Base-by-base conservation (phyloP, 2,329 filamentous ascomycete genomes). In the Nigrograna mackinnonii region DNA sequence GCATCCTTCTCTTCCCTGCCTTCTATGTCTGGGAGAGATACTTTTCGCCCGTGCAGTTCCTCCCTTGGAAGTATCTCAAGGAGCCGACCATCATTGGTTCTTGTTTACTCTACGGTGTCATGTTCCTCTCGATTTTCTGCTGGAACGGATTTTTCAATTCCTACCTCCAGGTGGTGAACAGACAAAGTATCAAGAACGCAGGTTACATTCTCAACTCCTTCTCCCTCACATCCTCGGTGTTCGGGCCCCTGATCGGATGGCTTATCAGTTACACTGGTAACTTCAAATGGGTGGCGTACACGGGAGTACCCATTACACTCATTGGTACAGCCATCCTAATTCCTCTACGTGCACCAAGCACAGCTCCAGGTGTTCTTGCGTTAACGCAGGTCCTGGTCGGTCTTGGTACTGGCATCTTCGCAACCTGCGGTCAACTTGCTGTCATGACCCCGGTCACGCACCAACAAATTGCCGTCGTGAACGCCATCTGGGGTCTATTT, bases 311-410 rank as follows among this genome's bases (percentile, higher is more conserved):
- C 2, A 69, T 85, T 4, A 84, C 82, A 68, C 70, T 82, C 50
- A 78, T 83, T 18, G 81, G 81, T 2, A 84, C 83, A 47, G 83
- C 82, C 12, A 70, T 86, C 2, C 70, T 85, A 33, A 84, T 55
- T 11, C 45, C 50, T 30, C 54, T 55, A 44, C 52, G 52, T 17
- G 43, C 47, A 11, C 54, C 54, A 82, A 54, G 72, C 11, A 36
- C 34, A 9, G 20, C 7, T 36, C 18, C 20, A 11, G 34, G 34
- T 12, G 6, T 21, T 36, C 11, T 36, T 13, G 34, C 20, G 2
- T 22, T 36, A 7, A 21, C 18, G 6, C 34, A 36, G 16, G 34
- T 36, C 19, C 20, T 36, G 7, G 20, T 36, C 16, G 34, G 18
- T 20, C 20, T 36, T 22, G 34, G 18, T 12, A 22, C 18, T 7